phyloP scores from a whole-genome alignment of 345 rosid species.

The Clausena lansium region DNA sequence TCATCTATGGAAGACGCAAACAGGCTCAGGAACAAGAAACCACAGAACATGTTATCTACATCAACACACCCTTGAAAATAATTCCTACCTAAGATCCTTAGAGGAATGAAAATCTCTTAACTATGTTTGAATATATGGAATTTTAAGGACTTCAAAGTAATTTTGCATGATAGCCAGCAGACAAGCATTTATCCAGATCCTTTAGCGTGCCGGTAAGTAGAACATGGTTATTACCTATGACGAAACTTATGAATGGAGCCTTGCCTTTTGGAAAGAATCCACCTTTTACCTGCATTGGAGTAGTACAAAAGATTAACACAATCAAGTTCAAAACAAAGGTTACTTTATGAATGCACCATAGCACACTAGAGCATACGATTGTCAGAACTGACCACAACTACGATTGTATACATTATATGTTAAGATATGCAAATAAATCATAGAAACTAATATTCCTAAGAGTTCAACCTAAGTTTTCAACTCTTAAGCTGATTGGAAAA shows the following conservation, averaged over 20 bases:
- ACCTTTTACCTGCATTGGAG: constrained; percentile 39
- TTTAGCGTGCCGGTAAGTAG: neutral
- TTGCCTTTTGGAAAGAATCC: constrained; percentile 36
- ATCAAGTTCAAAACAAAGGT: neutral
- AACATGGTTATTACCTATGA: constrained; percentile 50
- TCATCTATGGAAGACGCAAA: constrained; percentile 1
- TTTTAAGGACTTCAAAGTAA: neutral
- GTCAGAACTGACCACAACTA: neutral
- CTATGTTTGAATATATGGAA: neutral
- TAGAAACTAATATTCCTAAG: neutral
- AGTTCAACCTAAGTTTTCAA: neutral
- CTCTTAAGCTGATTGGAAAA: neutral
- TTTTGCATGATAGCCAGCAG: neutral
- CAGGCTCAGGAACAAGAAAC: neutral
- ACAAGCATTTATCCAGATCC: neutral
- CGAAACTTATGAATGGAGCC: constrained; percentile 73
- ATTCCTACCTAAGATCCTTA: neutral
- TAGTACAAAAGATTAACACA: constrained; percentile 2
- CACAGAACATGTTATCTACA: neutral
- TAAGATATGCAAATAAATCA: neutral
- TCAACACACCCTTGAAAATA: neutral
- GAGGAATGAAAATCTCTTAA: constrained; percentile 4
- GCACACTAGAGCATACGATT: neutral
- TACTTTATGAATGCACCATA: neutral
- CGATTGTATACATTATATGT: neutral